Conservation (phyloP, 2,329 filamentous ascomycete species). For the Blastomyces parvus region DNA sequence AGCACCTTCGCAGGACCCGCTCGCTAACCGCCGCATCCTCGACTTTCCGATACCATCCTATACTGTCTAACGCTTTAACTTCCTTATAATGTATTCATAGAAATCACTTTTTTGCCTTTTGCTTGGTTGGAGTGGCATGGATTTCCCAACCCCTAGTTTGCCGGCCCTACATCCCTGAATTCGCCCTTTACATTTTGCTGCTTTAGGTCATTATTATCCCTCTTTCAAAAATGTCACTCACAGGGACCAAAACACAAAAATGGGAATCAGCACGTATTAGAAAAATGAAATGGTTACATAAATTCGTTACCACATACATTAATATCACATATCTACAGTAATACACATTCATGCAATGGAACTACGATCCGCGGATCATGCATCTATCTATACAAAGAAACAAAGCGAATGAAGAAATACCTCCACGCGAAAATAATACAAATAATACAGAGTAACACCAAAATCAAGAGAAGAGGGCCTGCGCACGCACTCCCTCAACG, state of each 20-base stretch:
- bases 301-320: not conserved
- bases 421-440: slow-evolving; percentile 1
- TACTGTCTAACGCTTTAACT: not conserved
- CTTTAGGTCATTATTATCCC: not conserved
- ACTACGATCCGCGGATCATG: not conserved
- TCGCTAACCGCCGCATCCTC: not conserved
- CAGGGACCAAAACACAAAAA: not conserved
- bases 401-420: not conserved
- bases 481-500: not conserved
- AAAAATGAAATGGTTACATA: not conserved
- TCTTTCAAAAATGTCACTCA: not conserved
- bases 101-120: not conserved
- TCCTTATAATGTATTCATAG: slow-evolving; percentile 3
- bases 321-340: not conserved
- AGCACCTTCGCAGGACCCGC: not conserved
- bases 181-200: not conserved
- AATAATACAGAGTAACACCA: not conserved
- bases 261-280: not conserved
- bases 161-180: not conserved
- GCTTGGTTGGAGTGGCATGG: not conserved
- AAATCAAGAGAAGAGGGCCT: not conserved
- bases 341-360: not conserved
- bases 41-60: not conserved
- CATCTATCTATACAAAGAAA: not conserved
- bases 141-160: not conserved